A percentile compares a stretch with the other conserved stretches of the same genome.
These are phyloP conservation scores for Lentinula sp. DNA, from an alignment of 768 basidiomycete genomes.

Conservation along the genomic window DNA sequence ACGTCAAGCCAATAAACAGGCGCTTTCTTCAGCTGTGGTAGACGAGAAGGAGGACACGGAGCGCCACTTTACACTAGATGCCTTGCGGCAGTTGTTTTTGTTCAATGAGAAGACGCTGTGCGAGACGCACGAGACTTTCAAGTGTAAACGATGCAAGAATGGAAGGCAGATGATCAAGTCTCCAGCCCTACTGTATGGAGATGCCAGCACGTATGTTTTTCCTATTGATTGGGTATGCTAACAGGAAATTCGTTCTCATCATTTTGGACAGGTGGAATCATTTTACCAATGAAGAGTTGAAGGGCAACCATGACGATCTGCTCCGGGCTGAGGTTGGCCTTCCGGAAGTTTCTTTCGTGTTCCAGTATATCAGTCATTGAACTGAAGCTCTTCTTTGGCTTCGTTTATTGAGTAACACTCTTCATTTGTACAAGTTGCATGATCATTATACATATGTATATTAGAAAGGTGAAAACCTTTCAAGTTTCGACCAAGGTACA, in stretches of 20 bases:
- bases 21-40: slow-evolving; percentile 95
- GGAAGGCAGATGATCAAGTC: slow-evolving; percentile 82
- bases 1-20: slow-evolving; percentile 92
- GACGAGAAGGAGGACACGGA: slow-evolving; percentile 96
- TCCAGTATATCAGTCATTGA: slow-evolving; percentile 92
- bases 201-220: slow-evolving; percentile 80
- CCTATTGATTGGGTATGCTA: background rate
- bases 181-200: slow-evolving; percentile 87
- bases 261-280: slow-evolving; percentile 82
- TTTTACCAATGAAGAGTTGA: slow-evolving; percentile 82
- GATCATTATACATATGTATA: background rate
- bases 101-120: slow-evolving; percentile 84
- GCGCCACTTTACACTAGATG: slow-evolving; percentile 88
- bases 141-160: slow-evolving; percentile 86
- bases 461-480: background rate
- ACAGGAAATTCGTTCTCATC: background rate
- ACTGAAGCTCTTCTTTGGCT: background rate
- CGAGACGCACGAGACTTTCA: slow-evolving; percentile 98
- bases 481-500: background rate
- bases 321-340: slow-evolving; percentile 83
- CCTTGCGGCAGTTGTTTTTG: slow-evolving; percentile 84
- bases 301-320: slow-evolving; percentile 92
- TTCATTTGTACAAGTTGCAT: background rate
- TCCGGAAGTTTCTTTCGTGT: slow-evolving; percentile 88
- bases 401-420: background rate